phyloP scores from a whole-genome alignment of 192 early-diverging fungal genomes.

The Phlyctochytrium planicorne region DNA sequence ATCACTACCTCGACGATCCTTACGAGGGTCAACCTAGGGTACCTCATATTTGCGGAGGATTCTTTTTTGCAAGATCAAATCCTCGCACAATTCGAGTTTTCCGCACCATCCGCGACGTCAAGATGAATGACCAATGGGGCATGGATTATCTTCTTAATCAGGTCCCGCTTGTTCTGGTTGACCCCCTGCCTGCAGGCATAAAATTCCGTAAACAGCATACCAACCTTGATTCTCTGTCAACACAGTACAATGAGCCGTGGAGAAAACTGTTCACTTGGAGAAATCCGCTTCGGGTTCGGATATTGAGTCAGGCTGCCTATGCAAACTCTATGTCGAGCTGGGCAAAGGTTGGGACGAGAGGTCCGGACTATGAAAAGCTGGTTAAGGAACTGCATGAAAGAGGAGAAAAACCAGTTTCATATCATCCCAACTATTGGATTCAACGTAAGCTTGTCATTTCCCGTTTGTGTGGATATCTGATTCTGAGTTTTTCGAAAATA shows the following conservation, averaged over 20 bases:
- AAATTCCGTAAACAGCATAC: background rate
- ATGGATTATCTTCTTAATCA: constrained; percentile 12
- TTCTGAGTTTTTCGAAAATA: background rate
- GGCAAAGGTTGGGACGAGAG: background rate
- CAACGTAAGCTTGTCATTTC: background rate
- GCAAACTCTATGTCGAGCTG: background rate
- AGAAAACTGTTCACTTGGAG: background rate
- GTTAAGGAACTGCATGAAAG: constrained; percentile 3
- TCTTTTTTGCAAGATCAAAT: constrained; percentile 17
- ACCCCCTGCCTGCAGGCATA: background rate
- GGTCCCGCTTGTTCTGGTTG: background rate
- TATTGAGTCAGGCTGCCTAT: background rate
- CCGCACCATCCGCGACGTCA: background rate
- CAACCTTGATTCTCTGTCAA: no score
- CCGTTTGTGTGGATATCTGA: background rate
- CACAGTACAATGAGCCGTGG: no score
- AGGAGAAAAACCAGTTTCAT: background rate
- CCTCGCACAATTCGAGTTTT: background rate
- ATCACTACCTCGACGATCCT: constrained; percentile 16
- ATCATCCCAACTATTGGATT: constrained; percentile 1
- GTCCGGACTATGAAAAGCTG: background rate
- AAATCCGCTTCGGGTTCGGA: background rate
- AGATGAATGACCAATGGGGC: constrained; percentile 21
- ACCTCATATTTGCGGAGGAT: constrained; percentile 23
- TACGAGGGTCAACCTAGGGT: constrained; percentile 12